A percentile compares a stretch with the other conserved stretches of the same genome.
Evolutionary conservation across 306 rosid genomes (phyloP).

Genomic region (Vachellia collinsii): DNA sequence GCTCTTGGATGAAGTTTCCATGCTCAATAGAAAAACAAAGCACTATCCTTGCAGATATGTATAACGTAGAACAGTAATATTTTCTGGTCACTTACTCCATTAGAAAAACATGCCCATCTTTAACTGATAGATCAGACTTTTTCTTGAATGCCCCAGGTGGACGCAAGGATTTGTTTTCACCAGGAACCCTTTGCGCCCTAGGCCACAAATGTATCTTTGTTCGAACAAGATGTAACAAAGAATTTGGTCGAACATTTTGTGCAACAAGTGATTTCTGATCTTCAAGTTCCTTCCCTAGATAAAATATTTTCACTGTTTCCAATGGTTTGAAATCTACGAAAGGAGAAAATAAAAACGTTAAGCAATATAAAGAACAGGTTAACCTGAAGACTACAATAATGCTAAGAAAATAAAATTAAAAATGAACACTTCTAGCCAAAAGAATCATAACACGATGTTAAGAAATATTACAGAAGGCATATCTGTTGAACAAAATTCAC

Average conservation of each 20-base stretch:
- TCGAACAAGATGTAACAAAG: slow-evolving; percentile 95
- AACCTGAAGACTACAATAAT: slow-evolving; percentile 10
- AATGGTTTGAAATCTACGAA: slow-evolving; percentile 76
- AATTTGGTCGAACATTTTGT: slow-evolving; percentile 87
- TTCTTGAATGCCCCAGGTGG: slow-evolving; percentile 99
- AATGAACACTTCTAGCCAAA: slow-evolving; percentile 1
- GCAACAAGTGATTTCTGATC: slow-evolving; percentile 70
- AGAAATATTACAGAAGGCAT: slow-evolving; percentile 24
- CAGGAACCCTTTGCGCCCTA: slow-evolving; percentile 82
- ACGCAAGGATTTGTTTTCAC: slow-evolving; percentile 85
- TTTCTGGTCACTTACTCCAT: slow-evolving; percentile 79
- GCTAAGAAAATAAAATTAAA: slow-evolving; percentile 8
- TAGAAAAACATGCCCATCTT: slow-evolving; percentile 93
- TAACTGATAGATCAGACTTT: slow-evolving; percentile 90
- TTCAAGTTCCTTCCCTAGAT: slow-evolving; percentile 84
- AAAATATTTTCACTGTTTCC: slow-evolving; percentile 76
- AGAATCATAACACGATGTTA: slow-evolving; percentile 13
- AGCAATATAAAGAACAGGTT: slow-evolving; percentile 21
- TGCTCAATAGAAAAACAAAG: slow-evolving; percentile 15
- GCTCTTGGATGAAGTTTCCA: slow-evolving; percentile 24
- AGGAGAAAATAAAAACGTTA: slow-evolving; percentile 19
- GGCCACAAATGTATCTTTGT: slow-evolving; percentile 78
- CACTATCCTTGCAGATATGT: not conserved
- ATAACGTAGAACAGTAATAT: slow-evolving; percentile 2
- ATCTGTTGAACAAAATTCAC: slow-evolving; percentile 34